Evolutionary conservation across 2,329 filamentous ascomycete genomes (phyloP).

Genomic region (Sphaerulina populicola): DNA sequence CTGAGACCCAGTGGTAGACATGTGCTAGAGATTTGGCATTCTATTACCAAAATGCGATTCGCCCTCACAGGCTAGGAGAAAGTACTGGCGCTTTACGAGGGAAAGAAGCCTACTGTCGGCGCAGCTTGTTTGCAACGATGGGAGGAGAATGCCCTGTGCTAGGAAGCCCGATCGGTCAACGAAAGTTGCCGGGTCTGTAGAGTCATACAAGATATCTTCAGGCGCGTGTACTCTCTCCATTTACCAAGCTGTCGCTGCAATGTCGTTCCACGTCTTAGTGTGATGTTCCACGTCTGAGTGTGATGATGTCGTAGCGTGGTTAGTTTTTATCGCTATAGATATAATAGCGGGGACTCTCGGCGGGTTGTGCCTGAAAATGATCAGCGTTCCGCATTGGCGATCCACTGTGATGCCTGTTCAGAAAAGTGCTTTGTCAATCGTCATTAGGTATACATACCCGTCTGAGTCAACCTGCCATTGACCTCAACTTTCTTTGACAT

Average conservation of each 20-base stretch:
- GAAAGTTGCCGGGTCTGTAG: constrained; percentile 29
- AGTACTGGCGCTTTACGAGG: constrained; percentile 79
- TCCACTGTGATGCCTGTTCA: constrained; percentile 4
- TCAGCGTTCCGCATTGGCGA: not conserved
- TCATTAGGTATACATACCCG: constrained; percentile 1
- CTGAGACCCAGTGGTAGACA: constrained; percentile 43
- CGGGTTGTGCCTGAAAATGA: not conserved
- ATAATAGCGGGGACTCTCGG: no score
- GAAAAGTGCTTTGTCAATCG: constrained; percentile 24
- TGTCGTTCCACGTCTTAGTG: not conserved
- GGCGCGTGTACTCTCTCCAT: constrained; percentile 3
- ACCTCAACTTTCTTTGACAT: not conserved
- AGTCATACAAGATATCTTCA: constrained; percentile 16
- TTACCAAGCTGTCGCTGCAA: not conserved
- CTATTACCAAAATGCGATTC: constrained; percentile 12
- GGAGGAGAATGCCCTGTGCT: constrained; percentile 98
- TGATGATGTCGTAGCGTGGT: not conserved
- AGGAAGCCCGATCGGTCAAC: constrained; percentile 22
- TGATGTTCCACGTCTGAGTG: not conserved
- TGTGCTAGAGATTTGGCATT: constrained; percentile 13
- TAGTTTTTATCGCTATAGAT: no score
- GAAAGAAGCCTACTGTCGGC: constrained; percentile 80
- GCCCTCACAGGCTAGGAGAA: constrained; percentile 22
- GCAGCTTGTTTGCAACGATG: constrained; percentile 33
- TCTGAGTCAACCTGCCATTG: constrained; percentile 14